These are phyloP conservation scores for Sarcodon aspratus DNA, from an alignment of 768 basidiomycete genomes.

Conservation along the genomic window DNA sequence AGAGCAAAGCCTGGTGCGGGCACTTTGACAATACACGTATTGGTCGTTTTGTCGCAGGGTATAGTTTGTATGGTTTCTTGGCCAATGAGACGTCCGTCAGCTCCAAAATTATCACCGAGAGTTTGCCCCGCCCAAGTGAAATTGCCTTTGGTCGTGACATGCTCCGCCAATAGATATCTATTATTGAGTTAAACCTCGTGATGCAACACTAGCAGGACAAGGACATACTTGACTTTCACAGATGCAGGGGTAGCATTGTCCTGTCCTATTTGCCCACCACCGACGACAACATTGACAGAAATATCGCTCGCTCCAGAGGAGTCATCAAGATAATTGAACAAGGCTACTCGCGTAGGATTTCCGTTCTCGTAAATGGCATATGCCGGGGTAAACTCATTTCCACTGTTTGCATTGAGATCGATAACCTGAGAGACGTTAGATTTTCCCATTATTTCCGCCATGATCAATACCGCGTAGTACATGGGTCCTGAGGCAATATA, in stretches of 20 bases:
- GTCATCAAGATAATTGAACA: constrained; percentile 40
- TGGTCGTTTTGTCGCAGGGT: constrained; percentile 25
- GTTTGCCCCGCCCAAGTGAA: constrained; percentile 39
- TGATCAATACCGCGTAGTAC: constrained; percentile 34
- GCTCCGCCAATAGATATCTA: constrained; percentile 23
- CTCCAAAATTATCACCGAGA: constrained; percentile 21
- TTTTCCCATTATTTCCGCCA: constrained; percentile 34
- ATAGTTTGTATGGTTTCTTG: constrained; percentile 20
- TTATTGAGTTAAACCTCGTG: neutral
- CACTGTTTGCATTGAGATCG: constrained; percentile 23
- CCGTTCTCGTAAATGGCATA: constrained; percentile 40
- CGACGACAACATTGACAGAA: constrained; percentile 23
- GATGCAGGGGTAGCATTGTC: constrained; percentile 11
- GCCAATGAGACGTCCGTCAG: constrained; percentile 29
- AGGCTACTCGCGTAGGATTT: constrained; percentile 25
- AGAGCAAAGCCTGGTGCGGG: constrained; percentile 67
- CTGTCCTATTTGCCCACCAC: constrained; percentile 11
- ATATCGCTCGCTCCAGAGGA: constrained; percentile 26
- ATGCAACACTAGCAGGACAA: neutral
- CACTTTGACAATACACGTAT: constrained; percentile 48
- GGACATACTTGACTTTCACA: constrained; percentile 20
- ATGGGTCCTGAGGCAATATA: constrained; percentile 16
- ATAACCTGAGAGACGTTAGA: constrained; percentile 29
- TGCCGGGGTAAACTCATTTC: constrained; percentile 27
- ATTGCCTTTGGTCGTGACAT: constrained; percentile 29